phyloP scores from a whole-genome alignment of 2,329 filamentous ascomycete genomes.

The Venturia effusa region DNA sequence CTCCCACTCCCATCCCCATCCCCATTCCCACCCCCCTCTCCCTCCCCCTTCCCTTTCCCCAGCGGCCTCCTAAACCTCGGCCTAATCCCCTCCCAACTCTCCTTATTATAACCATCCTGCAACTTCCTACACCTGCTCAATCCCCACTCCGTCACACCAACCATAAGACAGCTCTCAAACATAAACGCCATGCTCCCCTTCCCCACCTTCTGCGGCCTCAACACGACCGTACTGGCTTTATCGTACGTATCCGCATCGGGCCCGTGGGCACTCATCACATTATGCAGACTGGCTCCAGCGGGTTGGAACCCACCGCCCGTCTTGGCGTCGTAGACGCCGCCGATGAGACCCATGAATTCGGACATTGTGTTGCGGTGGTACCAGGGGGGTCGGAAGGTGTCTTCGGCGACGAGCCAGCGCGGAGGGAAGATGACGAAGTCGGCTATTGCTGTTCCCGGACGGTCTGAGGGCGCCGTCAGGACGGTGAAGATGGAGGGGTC shows the following conservation, averaged over 20 bases:
- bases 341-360: conserved; percentile 56
- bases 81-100: conserved; percentile 60
- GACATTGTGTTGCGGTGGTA: conserved; percentile 57
- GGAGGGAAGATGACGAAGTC: conserved; percentile 58
- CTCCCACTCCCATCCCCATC: background rate
- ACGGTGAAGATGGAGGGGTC: conserved; percentile 70
- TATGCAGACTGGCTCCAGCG: conserved; percentile 54
- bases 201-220: conserved; percentile 47
- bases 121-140: conserved; percentile 59
- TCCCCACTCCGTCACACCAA: conserved; percentile 56
- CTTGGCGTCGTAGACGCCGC: conserved; percentile 51
- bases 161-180: conserved; percentile 39
- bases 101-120: conserved; percentile 63
- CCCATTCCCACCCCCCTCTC: background rate
- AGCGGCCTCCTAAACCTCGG: conserved; percentile 29
- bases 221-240: conserved; percentile 40
- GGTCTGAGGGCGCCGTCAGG: conserved; percentile 45
- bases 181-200: conserved; percentile 53
- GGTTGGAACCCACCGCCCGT: conserved; percentile 44
- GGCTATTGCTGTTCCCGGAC: conserved; percentile 50
- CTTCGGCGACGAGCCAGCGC: conserved; percentile 50
- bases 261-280: conserved; percentile 61
- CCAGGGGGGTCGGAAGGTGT: conserved; percentile 51
- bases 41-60: background rate
- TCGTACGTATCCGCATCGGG: conserved; percentile 46